Evolutionary conservation across 805 yeast species (phyloP).

Genomic region (Pichia kluyveri): DNA sequence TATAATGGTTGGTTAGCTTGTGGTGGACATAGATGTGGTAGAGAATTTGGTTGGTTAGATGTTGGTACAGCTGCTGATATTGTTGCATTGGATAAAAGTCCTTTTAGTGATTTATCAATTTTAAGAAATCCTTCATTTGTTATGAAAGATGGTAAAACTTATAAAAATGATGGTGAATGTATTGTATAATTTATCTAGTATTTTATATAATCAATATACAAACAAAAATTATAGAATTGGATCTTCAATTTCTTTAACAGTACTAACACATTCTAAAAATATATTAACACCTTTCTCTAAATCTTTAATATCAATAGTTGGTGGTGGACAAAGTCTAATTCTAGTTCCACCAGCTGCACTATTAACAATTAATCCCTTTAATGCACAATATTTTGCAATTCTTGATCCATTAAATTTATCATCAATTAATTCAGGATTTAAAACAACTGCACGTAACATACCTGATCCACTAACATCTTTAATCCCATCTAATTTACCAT

Average conservation of each 20-base stretch:
- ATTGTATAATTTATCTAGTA: conserved; percentile 17
- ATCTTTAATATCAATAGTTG: conserved; percentile 15
- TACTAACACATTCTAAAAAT: conserved; percentile 15
- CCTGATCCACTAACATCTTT: conserved; percentile 17
- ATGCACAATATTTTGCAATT: conserved; percentile 16
- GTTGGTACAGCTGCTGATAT: conserved; percentile 19
- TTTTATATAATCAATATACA: background rate
- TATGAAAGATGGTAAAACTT: conserved; percentile 22
- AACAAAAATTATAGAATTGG: background rate
- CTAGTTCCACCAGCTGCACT: conserved; percentile 18
- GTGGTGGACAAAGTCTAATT: conserved; percentile 22
- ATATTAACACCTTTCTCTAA: conserved; percentile 17
- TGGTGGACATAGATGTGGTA: conserved; percentile 18
- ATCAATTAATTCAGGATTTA: conserved; percentile 10
- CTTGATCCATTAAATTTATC: conserved; percentile 13
- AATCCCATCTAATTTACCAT: conserved; percentile 13
- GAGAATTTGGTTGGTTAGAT: conserved; percentile 20
- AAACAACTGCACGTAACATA: conserved; percentile 16
- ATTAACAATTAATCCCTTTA: conserved; percentile 17
- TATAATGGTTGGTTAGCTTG: conserved; percentile 24
- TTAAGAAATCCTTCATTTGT: conserved; percentile 17
- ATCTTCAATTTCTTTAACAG: conserved; percentile 8
- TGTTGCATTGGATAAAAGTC: conserved; percentile 19
- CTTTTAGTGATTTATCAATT: conserved; percentile 9
- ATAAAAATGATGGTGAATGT: conserved; percentile 12